Base-by-base conservation (phyloP, 2,329 filamentous ascomycete species). In the Periconia sp. region DNA sequence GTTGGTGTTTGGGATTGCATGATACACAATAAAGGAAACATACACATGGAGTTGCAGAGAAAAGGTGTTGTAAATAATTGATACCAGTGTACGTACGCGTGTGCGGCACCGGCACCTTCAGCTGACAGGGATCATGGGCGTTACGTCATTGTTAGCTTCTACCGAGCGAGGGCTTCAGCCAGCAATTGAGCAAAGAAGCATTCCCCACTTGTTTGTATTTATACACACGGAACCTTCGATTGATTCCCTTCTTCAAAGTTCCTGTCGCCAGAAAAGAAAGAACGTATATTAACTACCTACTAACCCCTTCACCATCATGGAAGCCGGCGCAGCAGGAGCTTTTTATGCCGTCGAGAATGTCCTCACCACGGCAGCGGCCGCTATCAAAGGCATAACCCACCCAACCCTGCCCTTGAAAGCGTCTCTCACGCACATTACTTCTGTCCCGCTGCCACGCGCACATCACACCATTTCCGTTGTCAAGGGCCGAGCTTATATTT, bases 401-500 rank as follows among this genome's bases (percentile, higher is more conserved):
- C 79, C 82, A 1, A 82, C 82, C 0, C 74, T 79, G 43, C 80
- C 81, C 11, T 71, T 84, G 49, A 80, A 78, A 55, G 79, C 80
- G 8, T 77, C 76, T 1, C 76, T 84, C 43, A 75, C 72, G 10
- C 79, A 78, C 49, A 75, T 85, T 48, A 75, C 63, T 54, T 63
- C 75, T 58, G 59, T 76, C 55, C 54, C 70, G 52, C 73, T 85
- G 11, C 74, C 76, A 7, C 76, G 82, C 50, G 76, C 77, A 9
- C 68, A 78, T 43, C 82, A 85, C 65, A 80, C 80, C 2, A 61
- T 84, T 45, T 82, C 80, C 3, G 69, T 82, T 44, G 74, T 85
- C 57, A 79, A 78, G 54, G 76, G 79, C 49, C 79, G 80, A 57
- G 81, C 81, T 30, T 83, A 83, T 63, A 78, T 85, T 49, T 84